Base-by-base conservation (phyloP, 2,329 filamentous ascomycete genomes). In the Neoarthrinium moseri region DNA sequence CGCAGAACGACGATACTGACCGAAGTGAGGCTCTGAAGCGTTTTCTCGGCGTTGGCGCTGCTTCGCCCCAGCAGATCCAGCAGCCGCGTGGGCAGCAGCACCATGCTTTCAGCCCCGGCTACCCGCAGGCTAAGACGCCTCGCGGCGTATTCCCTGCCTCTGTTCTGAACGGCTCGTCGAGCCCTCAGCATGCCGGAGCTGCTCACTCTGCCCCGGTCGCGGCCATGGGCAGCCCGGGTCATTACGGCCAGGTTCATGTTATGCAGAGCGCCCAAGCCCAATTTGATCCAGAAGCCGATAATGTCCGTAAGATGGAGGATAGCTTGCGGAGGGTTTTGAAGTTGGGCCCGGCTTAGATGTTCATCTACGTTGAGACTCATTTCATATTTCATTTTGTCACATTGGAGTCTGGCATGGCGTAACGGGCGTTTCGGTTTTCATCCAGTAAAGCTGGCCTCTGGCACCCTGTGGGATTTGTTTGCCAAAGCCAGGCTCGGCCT, bases 11-110 rank as follows among this genome's bases (percentile, higher is more conserved):
- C 7, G 49, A 57, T 20, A 40, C 55, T 1, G 67, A 68, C 37
- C 63, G 63, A 21, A 70, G 68, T 5, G 77, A 82, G 51, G 77
- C 77, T 38, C 59, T 83, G 20, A 84, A 83, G 59, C 74, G 71
- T 36, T 81, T 81, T 40, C 69, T 71, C 30, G 67, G 69, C 37
- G 60, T 57, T 8, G 43, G 43, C 18, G 43, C 42, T 5, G 32
- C 17, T n/a, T n/a, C n/a, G n/a, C 11, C 40, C 8, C 38, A 40
- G 21, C 53, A 44, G 7, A 39, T 32, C 17, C 51, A 40, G 23
- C 48, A 40, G 24, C 45, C 38, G 4, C 39, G 43, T 22, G 43
- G 22, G n/a, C 47, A 50, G 27, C 47, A 51, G 7, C 24, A 37
- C 17, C 22, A 47, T n/a, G 48, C 48, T 6, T 38, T 41, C 15